Base-by-base conservation (phyloP, 305 asterid genomes). In the Ajuga reptans region DNA sequence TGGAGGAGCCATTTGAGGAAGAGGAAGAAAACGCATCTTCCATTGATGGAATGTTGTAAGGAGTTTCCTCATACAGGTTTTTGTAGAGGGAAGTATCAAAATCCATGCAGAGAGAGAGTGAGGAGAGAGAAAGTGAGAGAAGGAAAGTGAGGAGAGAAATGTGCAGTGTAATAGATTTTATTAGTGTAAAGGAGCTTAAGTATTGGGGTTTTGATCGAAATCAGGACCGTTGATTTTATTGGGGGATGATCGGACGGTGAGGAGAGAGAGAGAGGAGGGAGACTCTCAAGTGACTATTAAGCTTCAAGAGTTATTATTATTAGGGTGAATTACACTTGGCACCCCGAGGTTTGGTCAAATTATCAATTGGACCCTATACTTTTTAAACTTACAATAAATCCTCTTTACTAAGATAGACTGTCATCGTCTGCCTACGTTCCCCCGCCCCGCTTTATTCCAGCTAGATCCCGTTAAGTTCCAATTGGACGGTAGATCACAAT, bases 41-140 rank as follows among this genome's bases (percentile, higher is more conserved):
- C 56, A 55, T 57, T 46, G 63, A 67, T 2, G 75, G 65, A 4
- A 56, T 46, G 53, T 74, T n/a, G n/a, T n/a, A 59, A 0, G 75
- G 74, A 61, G 3, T 72, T 51, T 79, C 78, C 4, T 64, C 49
- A 11, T 64, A 77, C 6, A 66, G 36, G 21, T 71, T 82, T 0
- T 77, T 2, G 66, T 55, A 69, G 5, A 65, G 42, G 52, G 79
- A 16, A 73, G 9, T 2, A 69, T 1, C 79, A 10, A 72, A 75
- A 53, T 82, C 87, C 87, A 82, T 82, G 77, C 65, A 55, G 15
- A 47, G 42, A 5, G 47, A 18, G 47, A 56, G 16, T n/a, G n/a
- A n/a, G 39, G 62, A 39, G n/a, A 6, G 31, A 49, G 73, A 43
- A 43, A 27, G 31, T 45, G 55, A 17, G 77, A 18, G 69, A 66